Evolutionary conservation across 2,329 filamentous ascomycete species (phyloP).

Genomic region (Aspergillus felis): DNA sequence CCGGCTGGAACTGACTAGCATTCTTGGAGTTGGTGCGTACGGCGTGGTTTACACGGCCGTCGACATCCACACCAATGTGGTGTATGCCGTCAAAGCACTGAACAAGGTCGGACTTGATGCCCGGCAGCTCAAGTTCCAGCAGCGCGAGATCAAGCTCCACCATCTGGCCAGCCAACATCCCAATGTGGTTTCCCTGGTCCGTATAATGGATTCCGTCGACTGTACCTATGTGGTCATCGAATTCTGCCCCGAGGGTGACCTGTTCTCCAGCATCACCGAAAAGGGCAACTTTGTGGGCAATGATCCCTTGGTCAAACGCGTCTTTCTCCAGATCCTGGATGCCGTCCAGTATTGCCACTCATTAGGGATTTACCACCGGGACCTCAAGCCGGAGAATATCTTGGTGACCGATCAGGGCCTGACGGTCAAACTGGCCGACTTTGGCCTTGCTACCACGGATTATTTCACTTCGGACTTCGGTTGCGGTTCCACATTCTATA

Average conservation of each 20-base stretch:
- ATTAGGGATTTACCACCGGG: conserved; percentile 91
- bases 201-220: conserved; percentile 86
- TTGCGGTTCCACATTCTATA: conserved; percentile 98
- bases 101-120: conserved; percentile 90
- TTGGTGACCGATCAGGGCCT: conserved; percentile 82
- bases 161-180: conserved; percentile 82
- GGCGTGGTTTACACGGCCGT: conserved; percentile 90
- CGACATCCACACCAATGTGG: conserved; percentile 74
- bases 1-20: conserved; percentile 75
- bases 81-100: conserved; percentile 94
- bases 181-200: conserved; percentile 89
- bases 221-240: conserved; percentile 96
- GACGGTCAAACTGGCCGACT: conserved; percentile 94
- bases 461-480: conserved; percentile 87
- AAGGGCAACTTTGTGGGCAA: conserved; percentile 89
- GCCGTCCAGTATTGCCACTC: conserved; percentile 94
- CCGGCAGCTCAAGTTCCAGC: conserved; percentile 84
- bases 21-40: conserved; percentile 91
- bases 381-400: conserved; percentile 98
- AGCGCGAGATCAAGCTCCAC: conserved; percentile 88
- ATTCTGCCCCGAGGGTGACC: conserved; percentile 92
- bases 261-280: conserved; percentile 97
- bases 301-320: conserved; percentile 78
- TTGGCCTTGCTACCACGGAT: conserved; percentile 87
- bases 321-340: conserved; percentile 93